Evolutionary conservation across 345 rosid genomes (phyloP).

Genomic region (Camelina hispida): DNA sequence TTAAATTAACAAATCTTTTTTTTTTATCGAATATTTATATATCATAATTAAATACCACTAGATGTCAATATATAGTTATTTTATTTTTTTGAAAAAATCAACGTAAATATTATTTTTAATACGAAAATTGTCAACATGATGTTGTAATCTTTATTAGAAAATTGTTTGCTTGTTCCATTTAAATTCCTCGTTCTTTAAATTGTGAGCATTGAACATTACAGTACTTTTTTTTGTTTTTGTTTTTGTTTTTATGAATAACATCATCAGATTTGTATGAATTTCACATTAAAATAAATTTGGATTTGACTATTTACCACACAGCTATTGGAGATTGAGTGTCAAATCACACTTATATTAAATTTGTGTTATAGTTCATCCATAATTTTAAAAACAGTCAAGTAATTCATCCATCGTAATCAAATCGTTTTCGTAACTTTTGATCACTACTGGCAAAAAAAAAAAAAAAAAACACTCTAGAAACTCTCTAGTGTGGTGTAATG

Average conservation of each 20-base stretch:
- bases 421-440: not conserved
- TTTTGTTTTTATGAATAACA: no score
- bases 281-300: not conserved
- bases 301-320: not conserved
- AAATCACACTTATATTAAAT: not conserved
- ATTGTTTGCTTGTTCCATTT: slow-evolving; percentile 38
- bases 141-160: not conserved
- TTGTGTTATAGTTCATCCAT: not conserved
- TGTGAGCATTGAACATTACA: slow-evolving; percentile 26
- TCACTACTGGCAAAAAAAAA: not conserved
- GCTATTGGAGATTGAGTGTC: not conserved
- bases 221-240: no score
- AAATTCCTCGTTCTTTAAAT: slow-evolving; percentile 1
- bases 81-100: slow-evolving; percentile 24
- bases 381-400: not conserved
- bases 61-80: not conserved
- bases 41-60: slow-evolving; percentile 14
- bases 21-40: not conserved
- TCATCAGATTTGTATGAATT: no score
- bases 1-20: not conserved
- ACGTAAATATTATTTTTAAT: slow-evolving; percentile 2
- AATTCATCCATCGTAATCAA: not conserved
- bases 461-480: not conserved
- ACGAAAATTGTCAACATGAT: slow-evolving; percentile 37
- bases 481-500: slow-evolving; percentile 31